Evolutionary conservation across 139 green algal species (phyloP).

Genomic region (Micractinium sp.): DNA sequence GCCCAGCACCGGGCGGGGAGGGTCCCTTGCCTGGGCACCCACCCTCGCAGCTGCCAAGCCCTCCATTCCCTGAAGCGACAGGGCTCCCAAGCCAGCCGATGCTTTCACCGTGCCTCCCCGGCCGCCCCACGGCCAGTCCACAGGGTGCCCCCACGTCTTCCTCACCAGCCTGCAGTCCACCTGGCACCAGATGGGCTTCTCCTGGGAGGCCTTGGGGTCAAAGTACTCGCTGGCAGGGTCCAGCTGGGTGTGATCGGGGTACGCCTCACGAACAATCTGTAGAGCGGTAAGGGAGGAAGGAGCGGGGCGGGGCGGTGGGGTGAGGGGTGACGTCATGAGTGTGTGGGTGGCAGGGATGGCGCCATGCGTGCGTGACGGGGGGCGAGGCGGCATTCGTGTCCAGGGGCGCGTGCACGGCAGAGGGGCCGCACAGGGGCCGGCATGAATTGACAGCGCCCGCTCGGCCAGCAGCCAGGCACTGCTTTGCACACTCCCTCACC

Average conservation of each 20-base stretch:
- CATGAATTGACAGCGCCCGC: too few species aligned
- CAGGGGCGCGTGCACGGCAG: too few species aligned
- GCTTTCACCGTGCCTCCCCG: too few species aligned
- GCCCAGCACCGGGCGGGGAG: too few species aligned
- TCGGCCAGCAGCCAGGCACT: too few species aligned
- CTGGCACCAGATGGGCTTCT: conserved; percentile 53
- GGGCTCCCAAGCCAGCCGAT: too few species aligned
- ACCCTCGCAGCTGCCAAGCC: too few species aligned
- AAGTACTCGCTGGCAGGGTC: conserved; percentile 66
- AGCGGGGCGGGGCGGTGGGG: not conserved
- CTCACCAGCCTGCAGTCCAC: conserved; percentile 35
- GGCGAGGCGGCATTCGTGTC: not conserved
- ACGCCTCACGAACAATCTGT: conserved; percentile 61
- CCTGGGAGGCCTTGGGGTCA: conserved; percentile 51
- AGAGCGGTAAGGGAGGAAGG: not conserved
- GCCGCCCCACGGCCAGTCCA: not conserved
- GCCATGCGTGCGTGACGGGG: not conserved
- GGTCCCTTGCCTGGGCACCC: too few species aligned
- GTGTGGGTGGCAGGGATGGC: not conserved
- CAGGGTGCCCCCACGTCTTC: not conserved
- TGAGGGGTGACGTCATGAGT: not conserved
- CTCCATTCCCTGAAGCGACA: too few species aligned
- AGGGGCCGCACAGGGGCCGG: too few species aligned
- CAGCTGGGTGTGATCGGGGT: conserved; percentile 70
- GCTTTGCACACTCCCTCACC: too few species aligned